phyloP scores from a whole-genome alignment of 306 rosid genomes.

The Pyrus communis region DNA sequence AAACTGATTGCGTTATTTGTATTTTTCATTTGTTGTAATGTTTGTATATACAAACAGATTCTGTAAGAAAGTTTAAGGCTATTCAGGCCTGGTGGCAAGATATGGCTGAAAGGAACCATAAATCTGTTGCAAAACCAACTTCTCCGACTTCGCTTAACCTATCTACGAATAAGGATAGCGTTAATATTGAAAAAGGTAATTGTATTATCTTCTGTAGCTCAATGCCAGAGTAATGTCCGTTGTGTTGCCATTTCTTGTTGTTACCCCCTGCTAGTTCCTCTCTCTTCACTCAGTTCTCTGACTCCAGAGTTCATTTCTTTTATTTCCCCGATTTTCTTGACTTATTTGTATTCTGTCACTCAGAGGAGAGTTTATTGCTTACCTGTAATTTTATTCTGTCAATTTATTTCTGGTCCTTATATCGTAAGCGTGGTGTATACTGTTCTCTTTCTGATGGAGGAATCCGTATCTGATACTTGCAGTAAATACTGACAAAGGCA shows the following conservation, averaged over 20 bases:
- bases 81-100: slow-evolving; percentile 91
- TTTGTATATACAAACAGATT: slow-evolving; percentile 40
- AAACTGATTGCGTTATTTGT: not conserved
- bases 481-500: slow-evolving; percentile 57
- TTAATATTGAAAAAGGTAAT: slow-evolving; percentile 39
- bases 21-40: not conserved
- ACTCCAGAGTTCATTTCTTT: not conserved
- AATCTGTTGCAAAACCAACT: slow-evolving; percentile 25
- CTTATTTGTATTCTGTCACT: not conserved
- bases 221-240: not conserved
- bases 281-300: not conserved
- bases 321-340: not conserved
- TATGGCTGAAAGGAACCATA: slow-evolving; percentile 62
- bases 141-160: slow-evolving; percentile 24
- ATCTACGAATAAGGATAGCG: slow-evolving; percentile 14
- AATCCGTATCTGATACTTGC: slow-evolving; percentile 14
- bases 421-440: not conserved
- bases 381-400: not conserved
- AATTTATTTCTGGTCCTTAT: slow-evolving; percentile 8
- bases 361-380: not conserved
- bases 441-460: slow-evolving; percentile 11
- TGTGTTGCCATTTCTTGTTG: not conserved
- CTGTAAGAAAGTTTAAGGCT: slow-evolving; percentile 63
- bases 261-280: not conserved
- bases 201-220: not conserved